phyloP scores from a whole-genome alignment of 352 stramenopile genomes.

The Pythium plurisporium region DNA sequence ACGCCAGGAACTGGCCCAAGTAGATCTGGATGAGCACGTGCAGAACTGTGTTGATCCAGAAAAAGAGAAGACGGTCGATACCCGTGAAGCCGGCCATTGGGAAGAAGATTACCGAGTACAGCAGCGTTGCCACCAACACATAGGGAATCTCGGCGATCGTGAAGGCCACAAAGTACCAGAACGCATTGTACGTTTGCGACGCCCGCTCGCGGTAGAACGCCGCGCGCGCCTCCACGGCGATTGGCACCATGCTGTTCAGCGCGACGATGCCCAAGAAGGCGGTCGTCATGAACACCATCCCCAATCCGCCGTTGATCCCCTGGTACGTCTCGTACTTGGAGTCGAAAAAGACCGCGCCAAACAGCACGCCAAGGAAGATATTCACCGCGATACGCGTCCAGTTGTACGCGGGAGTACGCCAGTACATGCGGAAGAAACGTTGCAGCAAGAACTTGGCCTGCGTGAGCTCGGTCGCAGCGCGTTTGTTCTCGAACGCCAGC shows the following conservation, averaged over 20 bases:
- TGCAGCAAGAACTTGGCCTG: slow-evolving; percentile 21
- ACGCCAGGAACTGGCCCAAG: slow-evolving; percentile 27
- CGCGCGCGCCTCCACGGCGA: slow-evolving; percentile 67
- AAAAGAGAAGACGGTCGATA: slow-evolving; percentile 12
- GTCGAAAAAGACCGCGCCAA: slow-evolving; percentile 45
- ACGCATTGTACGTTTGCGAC: slow-evolving; percentile 66
- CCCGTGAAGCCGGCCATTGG: slow-evolving; percentile 31
- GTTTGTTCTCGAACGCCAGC: slow-evolving; percentile 16
- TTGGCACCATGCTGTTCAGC: slow-evolving; percentile 54
- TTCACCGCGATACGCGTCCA: slow-evolving; percentile 45
- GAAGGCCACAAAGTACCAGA: slow-evolving; percentile 51
- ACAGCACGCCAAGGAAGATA: slow-evolving; percentile 48
- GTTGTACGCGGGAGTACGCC: slow-evolving; percentile 56
- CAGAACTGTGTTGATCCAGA: slow-evolving; percentile 21
- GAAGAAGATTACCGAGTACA: slow-evolving; percentile 30
- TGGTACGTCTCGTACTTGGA: slow-evolving; percentile 26
- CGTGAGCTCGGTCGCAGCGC: slow-evolving; percentile 1
- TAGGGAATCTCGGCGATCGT: slow-evolving; percentile 59
- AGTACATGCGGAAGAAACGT: slow-evolving; percentile 25
- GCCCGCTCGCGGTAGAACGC: slow-evolving; percentile 90
- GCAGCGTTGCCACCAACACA: slow-evolving; percentile 11
- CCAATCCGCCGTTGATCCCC: slow-evolving; percentile 33
- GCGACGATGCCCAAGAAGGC: slow-evolving; percentile 63
- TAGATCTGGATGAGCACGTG: slow-evolving; percentile 31
- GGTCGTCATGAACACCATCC: slow-evolving; percentile 68